Evolutionary conservation across 768 basidiomycete species (phyloP).

Genomic region (Tephrocybe sp.): DNA sequence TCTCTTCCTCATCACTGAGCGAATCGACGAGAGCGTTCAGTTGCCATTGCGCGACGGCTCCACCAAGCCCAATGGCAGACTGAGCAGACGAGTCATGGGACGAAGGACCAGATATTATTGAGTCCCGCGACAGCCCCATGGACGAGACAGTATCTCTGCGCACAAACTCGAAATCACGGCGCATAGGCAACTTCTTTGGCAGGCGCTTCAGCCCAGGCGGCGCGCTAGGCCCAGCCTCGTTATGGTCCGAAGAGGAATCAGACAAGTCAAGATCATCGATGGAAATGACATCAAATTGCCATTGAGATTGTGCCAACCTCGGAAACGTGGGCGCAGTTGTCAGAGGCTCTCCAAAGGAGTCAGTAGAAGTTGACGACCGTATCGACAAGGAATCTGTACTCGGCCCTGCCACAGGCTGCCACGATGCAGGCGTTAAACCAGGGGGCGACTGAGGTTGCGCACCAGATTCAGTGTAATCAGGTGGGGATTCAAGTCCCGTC

Average conservation of each 20-base stretch:
- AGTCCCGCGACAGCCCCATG: conserved; percentile 69
- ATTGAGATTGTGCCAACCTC: conserved; percentile 39
- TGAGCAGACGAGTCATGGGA: conserved; percentile 36
- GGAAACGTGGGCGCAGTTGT: conserved; percentile 36
- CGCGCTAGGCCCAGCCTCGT: conserved; percentile 31
- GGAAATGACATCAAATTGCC: conserved; percentile 70
- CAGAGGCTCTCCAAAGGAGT: conserved; percentile 47
- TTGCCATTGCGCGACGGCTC: conserved; percentile 76
- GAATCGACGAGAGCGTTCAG: conserved; percentile 75
- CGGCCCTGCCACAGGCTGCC: background rate
- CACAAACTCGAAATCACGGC: conserved; percentile 81
- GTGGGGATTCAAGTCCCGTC: background rate
- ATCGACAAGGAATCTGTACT: conserved; percentile 22
- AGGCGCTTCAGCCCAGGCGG: conserved; percentile 55
- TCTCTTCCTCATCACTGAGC: conserved; percentile 70
- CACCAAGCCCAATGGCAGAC: conserved; percentile 38
- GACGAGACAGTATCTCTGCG: conserved; percentile 75
- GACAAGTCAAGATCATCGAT: conserved; percentile 83
- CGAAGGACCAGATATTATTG: conserved; percentile 47
- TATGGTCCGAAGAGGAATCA: conserved; percentile 63
- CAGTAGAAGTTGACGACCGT: conserved; percentile 42
- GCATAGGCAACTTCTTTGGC: conserved; percentile 61
- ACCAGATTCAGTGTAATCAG: conserved; percentile 1
- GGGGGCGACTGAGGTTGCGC: conserved; percentile 1
- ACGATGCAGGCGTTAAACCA: background rate